A percentile compares a stretch with the other conserved stretches of the same genome.
phyloP scores from a whole-genome alignment of 345 rosid genomes.

The Euphorbia lathyris region DNA sequence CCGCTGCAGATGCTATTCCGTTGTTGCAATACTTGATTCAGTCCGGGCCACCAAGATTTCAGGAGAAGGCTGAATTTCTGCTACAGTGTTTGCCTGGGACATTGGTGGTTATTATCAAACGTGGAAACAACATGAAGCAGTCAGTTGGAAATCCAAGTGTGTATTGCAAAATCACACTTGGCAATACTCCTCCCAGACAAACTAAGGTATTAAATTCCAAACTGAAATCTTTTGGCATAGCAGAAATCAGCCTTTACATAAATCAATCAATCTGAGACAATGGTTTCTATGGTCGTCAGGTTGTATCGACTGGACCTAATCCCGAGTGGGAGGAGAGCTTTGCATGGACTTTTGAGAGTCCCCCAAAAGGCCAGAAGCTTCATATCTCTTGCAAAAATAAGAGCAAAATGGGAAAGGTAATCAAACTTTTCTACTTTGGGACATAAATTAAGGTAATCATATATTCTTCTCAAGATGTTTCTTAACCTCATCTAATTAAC shows the following conservation, averaged over 20 bases:
- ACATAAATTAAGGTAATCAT: not conserved
- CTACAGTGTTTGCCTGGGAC: slow-evolving; percentile 99
- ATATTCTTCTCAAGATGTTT: not conserved
- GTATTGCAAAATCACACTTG: slow-evolving; percentile 86
- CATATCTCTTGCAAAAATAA: slow-evolving; percentile 96
- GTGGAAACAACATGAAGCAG: slow-evolving; percentile 98
- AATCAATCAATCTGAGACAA: no score
- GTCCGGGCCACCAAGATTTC: slow-evolving; percentile 99
- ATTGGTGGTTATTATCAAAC: slow-evolving; percentile 79
- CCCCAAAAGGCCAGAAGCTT: slow-evolving; percentile 98
- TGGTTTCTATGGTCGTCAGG: slow-evolving; percentile 43
- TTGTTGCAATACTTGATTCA: slow-evolving; percentile 92
- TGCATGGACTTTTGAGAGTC: slow-evolving; percentile 97
- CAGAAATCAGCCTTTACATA: not conserved
- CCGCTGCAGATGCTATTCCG: slow-evolving; percentile 98
- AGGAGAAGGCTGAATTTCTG: slow-evolving; percentile 95
- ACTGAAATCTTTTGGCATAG: no score
- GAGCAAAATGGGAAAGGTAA: slow-evolving; percentile 99
- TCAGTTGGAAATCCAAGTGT: slow-evolving; percentile 99
- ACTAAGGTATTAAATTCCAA: no score
- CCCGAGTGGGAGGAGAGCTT: slow-evolving; percentile 99
- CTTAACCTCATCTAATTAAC: not conserved
- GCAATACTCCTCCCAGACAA: slow-evolving; percentile 80
- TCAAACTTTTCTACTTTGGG: not conserved
- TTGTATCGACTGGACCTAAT: slow-evolving; percentile 91